A percentile compares a stretch with the other conserved stretches of the same genome.
Evolutionary conservation across 805 yeast species (phyloP).

Genomic region (Hanseniaspora meyeri): DNA sequence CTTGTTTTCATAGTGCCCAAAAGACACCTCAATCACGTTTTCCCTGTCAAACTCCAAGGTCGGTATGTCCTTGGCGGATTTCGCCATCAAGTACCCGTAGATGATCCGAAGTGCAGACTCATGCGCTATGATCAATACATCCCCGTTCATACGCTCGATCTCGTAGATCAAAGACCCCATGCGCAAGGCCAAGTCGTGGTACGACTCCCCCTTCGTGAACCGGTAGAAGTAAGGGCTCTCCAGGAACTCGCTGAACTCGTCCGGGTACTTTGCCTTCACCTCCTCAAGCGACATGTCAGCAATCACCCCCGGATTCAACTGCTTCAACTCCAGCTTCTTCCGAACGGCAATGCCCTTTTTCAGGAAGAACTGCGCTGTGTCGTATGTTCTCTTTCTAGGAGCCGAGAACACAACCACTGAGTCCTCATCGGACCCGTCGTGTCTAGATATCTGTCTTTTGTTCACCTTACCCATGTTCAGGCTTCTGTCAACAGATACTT

Average conservation of each 20-base stretch:
- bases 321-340: conserved; percentile 74
- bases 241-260: conserved; percentile 51
- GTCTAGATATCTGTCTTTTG: conserved; percentile 30
- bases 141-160: conserved; percentile 83
- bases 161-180: conserved; percentile 87
- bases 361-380: conserved; percentile 60
- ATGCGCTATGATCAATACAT: conserved; percentile 81
- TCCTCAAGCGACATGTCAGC: conserved; percentile 56
- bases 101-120: conserved; percentile 80
- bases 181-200: conserved; percentile 89
- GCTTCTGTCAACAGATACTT: conserved; percentile 18
- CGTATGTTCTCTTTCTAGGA: conserved; percentile 68
- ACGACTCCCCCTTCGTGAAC: conserved; percentile 84
- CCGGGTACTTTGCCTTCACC: conserved; percentile 48
- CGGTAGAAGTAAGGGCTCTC: conserved; percentile 87
- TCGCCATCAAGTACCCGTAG: conserved; percentile 91
- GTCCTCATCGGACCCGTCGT: conserved; percentile 47
- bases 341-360: conserved; percentile 51
- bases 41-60: conserved; percentile 61
- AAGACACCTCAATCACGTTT: conserved; percentile 75
- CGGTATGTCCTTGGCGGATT: conserved; percentile 78
- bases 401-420: conserved; percentile 91
- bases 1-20: conserved; percentile 70
- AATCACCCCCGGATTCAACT: conserved; percentile 77
- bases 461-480: conserved; percentile 21